Base-by-base conservation (phyloP, 1,139 yeast species). In the Protomyces lactucae-debilis region DNA sequence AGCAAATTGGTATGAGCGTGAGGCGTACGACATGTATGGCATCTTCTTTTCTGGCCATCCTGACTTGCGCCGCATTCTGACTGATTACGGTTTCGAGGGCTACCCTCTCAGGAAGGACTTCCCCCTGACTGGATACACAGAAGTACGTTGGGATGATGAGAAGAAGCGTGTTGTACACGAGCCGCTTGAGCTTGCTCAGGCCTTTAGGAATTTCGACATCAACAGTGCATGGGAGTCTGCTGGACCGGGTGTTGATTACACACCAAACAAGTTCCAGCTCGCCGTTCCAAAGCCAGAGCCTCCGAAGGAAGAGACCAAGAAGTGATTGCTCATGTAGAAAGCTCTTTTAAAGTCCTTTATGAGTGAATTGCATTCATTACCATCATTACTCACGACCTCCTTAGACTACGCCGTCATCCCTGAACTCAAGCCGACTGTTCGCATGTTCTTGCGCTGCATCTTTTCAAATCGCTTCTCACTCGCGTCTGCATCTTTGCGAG, bases 211-310 rank as follows among this genome's bases (percentile, higher is more conserved):
- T 79, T 89, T 89, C 77, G 80, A 89, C 48, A 88, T 65, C 96
- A 96, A 60, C 84, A 93, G 32, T 85, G 95, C 87, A 65, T 89
- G 96, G 95, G 96, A 89, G 76, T 96, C 88, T 71, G 93, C 88
- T 71, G 96, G 96, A 68, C 88, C 86, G 56, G 96, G 96, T 73
- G 81, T 84, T 70, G 96, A 89, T 75, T 84, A 82, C 71, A 84
- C 95, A 43, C 96, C 96, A 10, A 92, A 86, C 68, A 77, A 83
- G 25, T 88, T 88, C 81, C 86, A 86, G 76, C 83, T 88, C 73
- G 95, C 96, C 65, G 82, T 85, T 65, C 95, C 95, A 57, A 86
- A 85, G 76, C 89, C 92, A 23, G 95, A 87, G 74, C 76, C 73
- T 68, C 72, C 73, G 68, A 70, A 70, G 52, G 76, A 64, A 48